A percentile compares a stretch with the other conserved stretches of the same genome.
Evolutionary conservation across 768 basidiomycete genomes (phyloP).

Genomic region (Scleroderma citrinum): DNA sequence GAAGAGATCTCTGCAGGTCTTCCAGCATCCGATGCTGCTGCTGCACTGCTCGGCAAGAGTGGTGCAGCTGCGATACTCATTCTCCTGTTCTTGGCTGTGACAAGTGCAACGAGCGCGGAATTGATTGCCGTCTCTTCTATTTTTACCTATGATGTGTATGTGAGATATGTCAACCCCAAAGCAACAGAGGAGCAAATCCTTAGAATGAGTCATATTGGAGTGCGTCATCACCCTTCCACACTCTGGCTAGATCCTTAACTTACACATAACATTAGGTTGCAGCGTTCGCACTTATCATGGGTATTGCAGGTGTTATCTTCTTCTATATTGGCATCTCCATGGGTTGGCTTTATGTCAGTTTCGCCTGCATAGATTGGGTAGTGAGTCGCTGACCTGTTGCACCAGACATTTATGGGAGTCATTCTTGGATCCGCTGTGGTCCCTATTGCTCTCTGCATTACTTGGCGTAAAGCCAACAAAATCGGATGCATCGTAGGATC

Average conservation of each 20-base stretch:
- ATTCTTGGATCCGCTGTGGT: slow-evolving; percentile 81
- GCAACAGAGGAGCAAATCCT: slow-evolving; percentile 74
- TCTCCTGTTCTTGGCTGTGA: slow-evolving; percentile 83
- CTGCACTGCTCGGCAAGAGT: slow-evolving; percentile 70
- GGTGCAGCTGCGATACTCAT: slow-evolving; percentile 78
- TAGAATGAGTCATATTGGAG: slow-evolving; percentile 62
- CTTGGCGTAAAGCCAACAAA: slow-evolving; percentile 83
- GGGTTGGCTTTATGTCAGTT: slow-evolving; percentile 84
- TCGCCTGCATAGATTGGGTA: background rate
- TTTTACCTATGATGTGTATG: slow-evolving; percentile 82
- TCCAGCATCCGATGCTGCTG: slow-evolving; percentile 77
- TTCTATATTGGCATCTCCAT: slow-evolving; percentile 87
- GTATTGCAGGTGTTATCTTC: slow-evolving; percentile 78
- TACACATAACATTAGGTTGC: slow-evolving; percentile 40
- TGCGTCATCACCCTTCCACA: slow-evolving; percentile 19
- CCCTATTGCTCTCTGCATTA: slow-evolving; percentile 80
- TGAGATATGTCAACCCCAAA: slow-evolving; percentile 75
- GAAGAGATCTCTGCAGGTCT: slow-evolving; percentile 85
- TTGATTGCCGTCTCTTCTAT: slow-evolving; percentile 85
- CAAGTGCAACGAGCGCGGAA: slow-evolving; percentile 82
- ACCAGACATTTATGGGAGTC: slow-evolving; percentile 82
- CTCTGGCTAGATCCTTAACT: background rate
- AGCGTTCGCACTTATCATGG: slow-evolving; percentile 72
- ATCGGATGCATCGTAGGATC: slow-evolving; percentile 77
- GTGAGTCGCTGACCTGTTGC: background rate